A percentile compares a stretch with the other conserved stretches of the same genome.
Evolutionary conservation across 2,329 filamentous ascomycete species (phyloP).

Genomic region (Bipolaris zeicola): DNA sequence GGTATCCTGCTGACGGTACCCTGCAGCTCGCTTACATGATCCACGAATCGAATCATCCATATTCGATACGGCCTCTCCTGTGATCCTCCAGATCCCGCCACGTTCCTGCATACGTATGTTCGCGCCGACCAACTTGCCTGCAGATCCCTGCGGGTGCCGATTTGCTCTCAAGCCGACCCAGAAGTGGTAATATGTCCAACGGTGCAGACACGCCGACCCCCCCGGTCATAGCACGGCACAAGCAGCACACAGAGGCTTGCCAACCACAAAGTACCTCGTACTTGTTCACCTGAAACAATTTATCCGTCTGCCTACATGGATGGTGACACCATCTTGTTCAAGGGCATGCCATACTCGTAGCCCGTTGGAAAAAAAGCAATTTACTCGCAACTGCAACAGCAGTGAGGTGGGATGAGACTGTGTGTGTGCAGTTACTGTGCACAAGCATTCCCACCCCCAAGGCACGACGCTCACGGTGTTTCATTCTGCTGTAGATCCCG

Average conservation of each 20-base stretch:
- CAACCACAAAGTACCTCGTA: not conserved
- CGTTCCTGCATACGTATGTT: constrained; percentile 12
- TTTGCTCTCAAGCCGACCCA: not conserved
- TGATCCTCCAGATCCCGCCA: not conserved
- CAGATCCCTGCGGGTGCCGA: constrained; percentile 1
- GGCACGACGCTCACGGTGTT: not conserved
- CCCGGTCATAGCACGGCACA: not conserved
- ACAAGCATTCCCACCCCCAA: not conserved
- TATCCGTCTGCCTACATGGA: constrained; percentile 6
- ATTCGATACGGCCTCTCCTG: constrained; percentile 7
- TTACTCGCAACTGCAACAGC: not conserved
- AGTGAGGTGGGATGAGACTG: too few relatives aligned
- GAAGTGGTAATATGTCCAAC: constrained; percentile 3
- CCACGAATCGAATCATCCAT: constrained; percentile 3
- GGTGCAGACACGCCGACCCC: not conserved
- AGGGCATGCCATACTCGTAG: not conserved
- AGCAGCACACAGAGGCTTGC: not conserved
- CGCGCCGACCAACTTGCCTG: constrained; percentile 1
- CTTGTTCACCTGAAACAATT: constrained; percentile 6
- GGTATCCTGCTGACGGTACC: constrained; percentile 3
- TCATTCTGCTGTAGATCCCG: constrained; percentile 6
- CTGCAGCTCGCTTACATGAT: constrained; percentile 5
- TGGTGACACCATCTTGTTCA: constrained; percentile 8
- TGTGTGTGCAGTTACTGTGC: not conserved
- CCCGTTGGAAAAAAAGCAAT: not conserved